Evolutionary conservation across 2,329 filamentous ascomycete genomes (phyloP).

Genomic region (Raffaelea arxii): DNA sequence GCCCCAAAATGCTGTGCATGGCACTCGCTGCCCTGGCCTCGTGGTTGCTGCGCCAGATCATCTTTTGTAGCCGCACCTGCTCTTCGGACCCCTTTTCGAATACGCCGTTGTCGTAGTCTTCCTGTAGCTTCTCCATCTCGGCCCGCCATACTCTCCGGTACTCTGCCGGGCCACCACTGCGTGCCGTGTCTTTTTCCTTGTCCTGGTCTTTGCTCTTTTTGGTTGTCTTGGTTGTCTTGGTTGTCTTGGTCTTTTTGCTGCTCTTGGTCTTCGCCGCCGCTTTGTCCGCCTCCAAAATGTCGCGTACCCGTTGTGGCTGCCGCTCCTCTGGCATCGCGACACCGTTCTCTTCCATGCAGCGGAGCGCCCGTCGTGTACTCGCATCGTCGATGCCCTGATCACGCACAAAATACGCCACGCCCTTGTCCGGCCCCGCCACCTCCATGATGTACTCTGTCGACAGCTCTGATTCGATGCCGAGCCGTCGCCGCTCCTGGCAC

Average conservation of each 20-base stretch:
- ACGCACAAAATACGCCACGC: constrained; percentile 22
- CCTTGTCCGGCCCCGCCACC: constrained; percentile 26
- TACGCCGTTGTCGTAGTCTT: background rate
- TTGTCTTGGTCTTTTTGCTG: background rate
- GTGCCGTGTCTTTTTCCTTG: too few relatives aligned
- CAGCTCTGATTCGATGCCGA: constrained; percentile 50
- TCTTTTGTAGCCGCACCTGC: background rate
- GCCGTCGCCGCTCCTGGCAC: constrained; percentile 43
- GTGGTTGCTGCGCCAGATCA: background rate
- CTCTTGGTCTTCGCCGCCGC: background rate
- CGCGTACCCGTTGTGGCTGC: constrained; percentile 22
- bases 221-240: too few relatives aligned
- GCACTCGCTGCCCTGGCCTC: background rate
- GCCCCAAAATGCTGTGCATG: background rate
- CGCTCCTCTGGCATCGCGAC: constrained; percentile 35
- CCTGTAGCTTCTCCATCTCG: background rate
- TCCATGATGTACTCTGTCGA: constrained; percentile 50
- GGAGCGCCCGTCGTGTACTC: constrained; percentile 27
- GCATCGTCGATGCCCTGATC: constrained; percentile 38
- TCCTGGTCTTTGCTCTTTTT: too few relatives aligned
- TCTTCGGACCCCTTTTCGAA: background rate
- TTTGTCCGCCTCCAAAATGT: constrained; percentile 15
- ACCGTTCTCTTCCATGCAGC: constrained; percentile 35
- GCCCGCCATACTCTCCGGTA: too few relatives aligned
- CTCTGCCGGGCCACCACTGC: too few relatives aligned